A percentile compares a stretch with the other conserved stretches of the same genome.
Evolutionary conservation across 2,329 filamentous ascomycete species (phyloP).

Genomic region (Elsinoe perseae): DNA sequence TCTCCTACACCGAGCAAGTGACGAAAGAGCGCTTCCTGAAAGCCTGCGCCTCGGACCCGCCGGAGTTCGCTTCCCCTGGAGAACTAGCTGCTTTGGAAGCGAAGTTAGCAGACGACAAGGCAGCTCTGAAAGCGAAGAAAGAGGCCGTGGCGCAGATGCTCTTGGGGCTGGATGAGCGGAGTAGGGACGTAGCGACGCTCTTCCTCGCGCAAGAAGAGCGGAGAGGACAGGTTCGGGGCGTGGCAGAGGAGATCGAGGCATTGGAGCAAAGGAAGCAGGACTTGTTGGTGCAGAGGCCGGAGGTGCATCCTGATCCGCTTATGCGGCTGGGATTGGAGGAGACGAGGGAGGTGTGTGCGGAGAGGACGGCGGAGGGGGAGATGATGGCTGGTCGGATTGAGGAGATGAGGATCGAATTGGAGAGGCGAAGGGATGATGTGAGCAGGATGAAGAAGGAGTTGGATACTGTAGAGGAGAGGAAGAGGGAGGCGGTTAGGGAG

Average conservation of each 20-base stretch:
- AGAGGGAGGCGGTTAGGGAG: conserved; percentile 55
- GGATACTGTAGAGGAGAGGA: conserved; percentile 58
- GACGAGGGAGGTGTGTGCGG: conserved; percentile 34
- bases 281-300: conserved; percentile 35
- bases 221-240: conserved; percentile 17
- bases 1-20: conserved; percentile 96
- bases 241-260: conserved; percentile 46
- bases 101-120: conserved; percentile 63
- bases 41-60: conserved; percentile 83
- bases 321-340: conserved; percentile 39
- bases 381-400: conserved; percentile 38
- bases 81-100: conserved; percentile 75
- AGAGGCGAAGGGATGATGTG: conserved; percentile 58
- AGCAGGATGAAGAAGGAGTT: conserved; percentile 62
- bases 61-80: conserved; percentile 69
- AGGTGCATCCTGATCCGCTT: conserved; percentile 33
- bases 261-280: conserved; percentile 44
- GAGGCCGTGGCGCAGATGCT: conserved; percentile 68
- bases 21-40: conserved; percentile 97
- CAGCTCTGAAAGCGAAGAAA: conserved; percentile 70
- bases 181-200: conserved; percentile 45
- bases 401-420: conserved; percentile 52
- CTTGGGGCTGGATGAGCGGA: conserved; percentile 59
- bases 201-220: conserved; percentile 12
- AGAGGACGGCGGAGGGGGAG: conserved; percentile 36